Conservation (phyloP, 2,329 filamentous ascomycete genomes). For the Hysterium pulicare region DNA sequence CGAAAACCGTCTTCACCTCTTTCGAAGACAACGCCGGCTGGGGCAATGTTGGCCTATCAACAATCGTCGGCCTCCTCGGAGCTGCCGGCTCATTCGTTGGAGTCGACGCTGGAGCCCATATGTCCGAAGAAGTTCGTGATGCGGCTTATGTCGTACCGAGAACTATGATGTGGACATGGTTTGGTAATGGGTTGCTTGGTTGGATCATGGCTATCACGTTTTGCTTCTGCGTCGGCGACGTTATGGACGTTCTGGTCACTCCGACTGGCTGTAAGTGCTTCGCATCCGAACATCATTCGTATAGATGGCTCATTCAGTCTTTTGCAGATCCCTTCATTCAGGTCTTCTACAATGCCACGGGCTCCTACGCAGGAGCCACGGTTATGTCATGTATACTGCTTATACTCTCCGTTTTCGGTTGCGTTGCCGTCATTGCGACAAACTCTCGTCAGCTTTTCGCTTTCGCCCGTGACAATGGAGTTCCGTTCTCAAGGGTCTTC, state of each 20-base stretch:
- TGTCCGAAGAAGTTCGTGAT: slow-evolving; percentile 39
- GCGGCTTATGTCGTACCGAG: slow-evolving; percentile 32
- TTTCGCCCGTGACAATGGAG: slow-evolving; percentile 23
- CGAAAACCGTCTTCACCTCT: slow-evolving; percentile 42
- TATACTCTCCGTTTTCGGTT: slow-evolving; percentile 15
- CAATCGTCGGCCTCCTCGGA: not conserved
- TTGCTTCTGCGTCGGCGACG: slow-evolving; percentile 31
- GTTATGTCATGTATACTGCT: slow-evolving; percentile 21
- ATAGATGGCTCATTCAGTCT: too few species aligned
- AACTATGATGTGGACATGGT: slow-evolving; percentile 34
- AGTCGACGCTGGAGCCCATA: slow-evolving; percentile 35
- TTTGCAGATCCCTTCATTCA: slow-evolving; percentile 29
- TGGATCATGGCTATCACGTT: slow-evolving; percentile 36
- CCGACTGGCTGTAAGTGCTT: slow-evolving; percentile 20
- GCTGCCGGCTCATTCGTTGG: slow-evolving; percentile 3
- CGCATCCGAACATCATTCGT: too few species aligned
- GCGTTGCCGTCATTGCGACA: slow-evolving; percentile 22
- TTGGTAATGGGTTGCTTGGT: slow-evolving; percentile 33
- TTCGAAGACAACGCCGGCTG: slow-evolving; percentile 47
- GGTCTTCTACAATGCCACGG: slow-evolving; percentile 28
- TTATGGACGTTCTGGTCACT: slow-evolving; percentile 24
- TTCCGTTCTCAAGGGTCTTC: slow-evolving; percentile 16
- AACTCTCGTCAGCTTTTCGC: slow-evolving; percentile 21
- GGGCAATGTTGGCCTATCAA: slow-evolving; percentile 23
- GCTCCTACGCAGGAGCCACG: slow-evolving; percentile 14